Percentiles rank a stretch among this genome's conserved stretches.
Conservation (phyloP, 2,329 filamentous ascomycete species). For the Fonsecaea erecta region DNA sequence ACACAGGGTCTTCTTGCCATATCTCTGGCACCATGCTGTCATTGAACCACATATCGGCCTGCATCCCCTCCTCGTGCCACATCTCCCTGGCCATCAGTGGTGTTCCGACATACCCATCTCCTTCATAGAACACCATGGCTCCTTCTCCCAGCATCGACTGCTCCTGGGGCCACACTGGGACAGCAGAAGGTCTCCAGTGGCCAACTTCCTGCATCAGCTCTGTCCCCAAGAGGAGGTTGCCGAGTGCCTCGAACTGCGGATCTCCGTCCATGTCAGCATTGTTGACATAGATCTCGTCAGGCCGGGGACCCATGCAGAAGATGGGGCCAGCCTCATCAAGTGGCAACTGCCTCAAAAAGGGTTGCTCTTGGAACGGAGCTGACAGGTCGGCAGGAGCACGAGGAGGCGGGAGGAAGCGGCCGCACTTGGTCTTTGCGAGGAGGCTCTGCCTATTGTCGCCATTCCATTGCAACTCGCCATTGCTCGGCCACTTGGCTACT, state of each 20-base stretch:
- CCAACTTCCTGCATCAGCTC: constrained; percentile 29
- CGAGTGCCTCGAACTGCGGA: constrained; percentile 24
- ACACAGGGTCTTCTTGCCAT: constrained; percentile 19
- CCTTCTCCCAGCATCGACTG: not conserved
- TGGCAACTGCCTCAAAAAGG: constrained; percentile 14
- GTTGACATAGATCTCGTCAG: constrained; percentile 22
- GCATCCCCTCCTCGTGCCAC: constrained; percentile 12
- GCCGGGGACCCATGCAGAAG: constrained; percentile 22
- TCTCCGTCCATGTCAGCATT: constrained; percentile 29
- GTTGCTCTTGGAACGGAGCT: constrained; percentile 22
- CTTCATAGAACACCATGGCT: not conserved
- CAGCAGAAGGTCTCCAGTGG: constrained; percentile 10
- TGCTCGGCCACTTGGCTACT: constrained; percentile 25
- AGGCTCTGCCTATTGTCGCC: constrained; percentile 27
- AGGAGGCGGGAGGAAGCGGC: constrained; percentile 29
- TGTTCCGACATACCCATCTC: not conserved
- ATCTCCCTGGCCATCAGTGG: constrained; percentile 1
- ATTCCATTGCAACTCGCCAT: constrained; percentile 28
- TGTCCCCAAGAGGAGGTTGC: constrained; percentile 19
- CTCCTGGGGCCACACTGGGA: constrained; percentile 22
- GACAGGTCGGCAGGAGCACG: constrained; percentile 13
- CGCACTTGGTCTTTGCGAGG: constrained; percentile 23
- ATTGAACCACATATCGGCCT: constrained; percentile 7
- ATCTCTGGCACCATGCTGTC: not conserved
- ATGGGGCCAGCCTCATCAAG: constrained; percentile 30